A percentile compares a stretch with the other conserved stretches of the same genome.
Conservation (phyloP, 768 basidiomycete genomes). For the Tubosaeta sp. region DNA sequence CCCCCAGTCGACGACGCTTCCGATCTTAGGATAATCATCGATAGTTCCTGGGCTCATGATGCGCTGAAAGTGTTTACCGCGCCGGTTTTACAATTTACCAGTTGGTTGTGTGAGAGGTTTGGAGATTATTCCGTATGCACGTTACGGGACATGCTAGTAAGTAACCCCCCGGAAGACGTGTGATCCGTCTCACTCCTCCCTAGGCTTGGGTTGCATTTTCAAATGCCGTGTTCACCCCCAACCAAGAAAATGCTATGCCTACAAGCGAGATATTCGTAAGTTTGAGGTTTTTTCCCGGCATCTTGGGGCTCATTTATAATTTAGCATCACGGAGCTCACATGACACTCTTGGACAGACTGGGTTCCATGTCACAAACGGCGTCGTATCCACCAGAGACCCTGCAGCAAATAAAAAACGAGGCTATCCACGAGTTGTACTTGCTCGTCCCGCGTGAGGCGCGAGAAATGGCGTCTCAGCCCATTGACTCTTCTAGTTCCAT, state of each 20-base stretch:
- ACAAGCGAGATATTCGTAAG: constrained; percentile 65
- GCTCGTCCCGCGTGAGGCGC: constrained; percentile 46
- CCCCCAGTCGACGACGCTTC: constrained; percentile 68
- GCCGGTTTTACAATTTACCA: constrained; percentile 67
- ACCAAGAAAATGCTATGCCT: constrained; percentile 31
- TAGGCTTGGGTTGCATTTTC: constrained; percentile 94
- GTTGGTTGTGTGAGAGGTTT: constrained; percentile 68
- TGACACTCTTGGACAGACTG: constrained; percentile 90
- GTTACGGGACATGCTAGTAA: constrained; percentile 84
- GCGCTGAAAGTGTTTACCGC: constrained; percentile 52
- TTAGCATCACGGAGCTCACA: constrained; percentile 88
- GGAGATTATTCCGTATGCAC: constrained; percentile 66
- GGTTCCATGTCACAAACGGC: constrained; percentile 72
- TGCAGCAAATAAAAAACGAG: constrained; percentile 59
- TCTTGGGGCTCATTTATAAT: constrained; percentile 12
- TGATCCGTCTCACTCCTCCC: constrained; percentile 3
- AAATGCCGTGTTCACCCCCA: constrained; percentile 49
- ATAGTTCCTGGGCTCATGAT: constrained; percentile 59
- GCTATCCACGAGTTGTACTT: constrained; percentile 51
- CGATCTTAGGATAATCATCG: constrained; percentile 78
- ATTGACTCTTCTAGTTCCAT: constrained; percentile 36
- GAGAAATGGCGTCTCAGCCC: constrained; percentile 22
- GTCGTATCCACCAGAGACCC: constrained; percentile 53
- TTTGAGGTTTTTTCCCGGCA: constrained; percentile 1
- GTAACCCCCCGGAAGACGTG: constrained; percentile 18